Conservation (phyloP, 2,329 filamentous ascomycete species). For the Graphilbum ipis-grandicollis region DNA sequence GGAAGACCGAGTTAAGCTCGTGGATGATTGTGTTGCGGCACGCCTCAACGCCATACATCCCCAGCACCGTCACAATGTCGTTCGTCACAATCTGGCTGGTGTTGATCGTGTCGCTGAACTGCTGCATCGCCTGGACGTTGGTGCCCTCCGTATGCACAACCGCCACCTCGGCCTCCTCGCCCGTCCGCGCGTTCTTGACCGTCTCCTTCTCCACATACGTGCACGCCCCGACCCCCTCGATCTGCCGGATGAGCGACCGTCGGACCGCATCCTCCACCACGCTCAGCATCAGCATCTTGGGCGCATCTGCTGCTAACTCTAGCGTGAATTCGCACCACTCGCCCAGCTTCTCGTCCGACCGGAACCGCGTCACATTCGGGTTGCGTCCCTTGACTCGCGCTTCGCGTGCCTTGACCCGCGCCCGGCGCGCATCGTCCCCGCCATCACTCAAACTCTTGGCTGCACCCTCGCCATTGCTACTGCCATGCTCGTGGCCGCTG, state of each 20-base stretch:
- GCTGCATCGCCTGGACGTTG: constrained; percentile 82
- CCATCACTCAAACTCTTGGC: not conserved
- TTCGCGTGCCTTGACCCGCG: constrained; percentile 32
- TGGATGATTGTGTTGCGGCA: constrained; percentile 72
- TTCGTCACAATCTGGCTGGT: constrained; percentile 80
- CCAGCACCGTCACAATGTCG: constrained; percentile 73
- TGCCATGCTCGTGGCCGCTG: too few species aligned
- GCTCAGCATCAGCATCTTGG: constrained; percentile 86
- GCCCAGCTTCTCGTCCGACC: constrained; percentile 59
- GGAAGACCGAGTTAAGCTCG: constrained; percentile 76
- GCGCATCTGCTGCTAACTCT: constrained; percentile 61
- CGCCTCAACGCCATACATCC: constrained; percentile 83
- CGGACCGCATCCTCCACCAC: constrained; percentile 69
- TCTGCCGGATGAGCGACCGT: constrained; percentile 72
- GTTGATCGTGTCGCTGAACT: constrained; percentile 71
- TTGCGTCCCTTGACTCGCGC: constrained; percentile 46
- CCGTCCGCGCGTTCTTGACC: constrained; percentile 26
- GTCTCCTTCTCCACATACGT: constrained; percentile 46
- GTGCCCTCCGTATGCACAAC: constrained; percentile 67
- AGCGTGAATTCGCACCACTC: constrained; percentile 67
- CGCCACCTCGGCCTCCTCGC: constrained; percentile 29
- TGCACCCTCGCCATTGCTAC: not conserved
- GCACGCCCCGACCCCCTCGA: constrained; percentile 58
- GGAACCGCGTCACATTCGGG: constrained; percentile 56
- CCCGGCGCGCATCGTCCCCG: constrained; percentile 13